A percentile compares a stretch with the other conserved stretches of the same genome.
These are phyloP conservation scores for Pouteria campechiana DNA, from an alignment of 179 eudicot genomes.

Conservation along the genomic window DNA sequence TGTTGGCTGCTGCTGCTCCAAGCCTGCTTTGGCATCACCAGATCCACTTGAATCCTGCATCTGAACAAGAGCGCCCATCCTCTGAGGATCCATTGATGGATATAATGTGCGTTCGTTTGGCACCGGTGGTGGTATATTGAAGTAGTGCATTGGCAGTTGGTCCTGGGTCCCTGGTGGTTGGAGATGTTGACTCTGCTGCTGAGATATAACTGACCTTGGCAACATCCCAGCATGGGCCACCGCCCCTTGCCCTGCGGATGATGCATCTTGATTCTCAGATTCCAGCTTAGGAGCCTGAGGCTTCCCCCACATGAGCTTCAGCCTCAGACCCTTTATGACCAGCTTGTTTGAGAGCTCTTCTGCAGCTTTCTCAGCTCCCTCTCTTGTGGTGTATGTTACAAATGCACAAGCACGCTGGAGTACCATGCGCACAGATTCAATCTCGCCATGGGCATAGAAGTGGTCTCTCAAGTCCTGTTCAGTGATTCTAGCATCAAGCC, in stretches of 20 bases:
- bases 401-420: constrained; percentile 87
- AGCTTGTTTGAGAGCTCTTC: constrained; percentile 89
- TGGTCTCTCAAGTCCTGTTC: constrained; percentile 90
- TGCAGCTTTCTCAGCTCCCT: constrained; percentile 96
- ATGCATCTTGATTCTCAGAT: constrained; percentile 41
- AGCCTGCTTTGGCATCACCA: constrained; percentile 30
- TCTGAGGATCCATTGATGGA: constrained; percentile 98
- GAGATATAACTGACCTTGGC: constrained; percentile 87
- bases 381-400: constrained; percentile 90
- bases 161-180: constrained; percentile 65
- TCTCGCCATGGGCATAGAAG: constrained; percentile 91
- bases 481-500: constrained; percentile 70
- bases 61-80: constrained; percentile 82
- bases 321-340: constrained; percentile 71
- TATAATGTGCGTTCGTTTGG: constrained; percentile 61
- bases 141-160: constrained; percentile 57
- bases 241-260: constrained; percentile 39
- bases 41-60: constrained; percentile 58
- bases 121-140: constrained; percentile 72
- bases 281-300: constrained; percentile 82
- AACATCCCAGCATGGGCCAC: constrained; percentile 83
- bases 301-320: constrained; percentile 94
- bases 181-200: constrained; percentile 58
- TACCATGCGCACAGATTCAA: constrained; percentile 80
- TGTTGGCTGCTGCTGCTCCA: constrained; percentile 37